These are phyloP conservation scores for Lycium barbarum DNA, from an alignment of 257 asterid genomes.

Conservation along the genomic window DNA sequence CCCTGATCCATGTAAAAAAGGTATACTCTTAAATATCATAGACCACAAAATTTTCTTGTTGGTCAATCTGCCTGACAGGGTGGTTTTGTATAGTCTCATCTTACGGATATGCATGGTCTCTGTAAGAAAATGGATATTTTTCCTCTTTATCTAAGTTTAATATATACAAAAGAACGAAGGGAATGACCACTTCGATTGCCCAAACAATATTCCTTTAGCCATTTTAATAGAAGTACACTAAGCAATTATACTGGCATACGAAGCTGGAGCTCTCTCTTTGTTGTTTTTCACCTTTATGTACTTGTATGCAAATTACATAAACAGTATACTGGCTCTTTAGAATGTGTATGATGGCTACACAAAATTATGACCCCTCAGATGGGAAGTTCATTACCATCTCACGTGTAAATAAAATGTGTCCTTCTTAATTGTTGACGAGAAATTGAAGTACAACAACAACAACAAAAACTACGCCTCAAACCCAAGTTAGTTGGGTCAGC, in stretches of 20 bases:
- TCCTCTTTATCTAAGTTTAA: conserved; percentile 3
- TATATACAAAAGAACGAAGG: neutral
- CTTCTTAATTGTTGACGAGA: neutral
- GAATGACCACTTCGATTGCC: conserved; percentile 10
- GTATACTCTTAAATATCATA: conserved; percentile 11
- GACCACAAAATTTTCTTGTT: neutral
- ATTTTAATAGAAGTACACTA: neutral
- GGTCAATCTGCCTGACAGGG: conserved; percentile 7
- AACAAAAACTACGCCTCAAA: neutral
- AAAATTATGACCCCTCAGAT: conserved; percentile 24
- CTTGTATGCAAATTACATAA: conserved; percentile 3
- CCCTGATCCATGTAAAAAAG: neutral
- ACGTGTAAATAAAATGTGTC: neutral
- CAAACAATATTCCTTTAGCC: conserved; percentile 10
- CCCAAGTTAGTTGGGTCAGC: neutral
- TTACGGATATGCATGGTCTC: conserved; percentile 25
- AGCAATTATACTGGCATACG: neutral
- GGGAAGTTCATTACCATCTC: conserved; percentile 23
- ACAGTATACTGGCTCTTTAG: neutral
- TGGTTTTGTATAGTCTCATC: conserved; percentile 16
- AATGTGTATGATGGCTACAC: neutral
- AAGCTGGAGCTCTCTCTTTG: conserved; percentile 18
- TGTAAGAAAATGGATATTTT: neutral
- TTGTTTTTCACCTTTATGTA: conserved; percentile 17
- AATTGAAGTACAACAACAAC: neutral